Evolutionary conservation across 2,329 filamentous ascomycete genomes (phyloP).

Genomic region (Verticillium dahliae): DNA sequence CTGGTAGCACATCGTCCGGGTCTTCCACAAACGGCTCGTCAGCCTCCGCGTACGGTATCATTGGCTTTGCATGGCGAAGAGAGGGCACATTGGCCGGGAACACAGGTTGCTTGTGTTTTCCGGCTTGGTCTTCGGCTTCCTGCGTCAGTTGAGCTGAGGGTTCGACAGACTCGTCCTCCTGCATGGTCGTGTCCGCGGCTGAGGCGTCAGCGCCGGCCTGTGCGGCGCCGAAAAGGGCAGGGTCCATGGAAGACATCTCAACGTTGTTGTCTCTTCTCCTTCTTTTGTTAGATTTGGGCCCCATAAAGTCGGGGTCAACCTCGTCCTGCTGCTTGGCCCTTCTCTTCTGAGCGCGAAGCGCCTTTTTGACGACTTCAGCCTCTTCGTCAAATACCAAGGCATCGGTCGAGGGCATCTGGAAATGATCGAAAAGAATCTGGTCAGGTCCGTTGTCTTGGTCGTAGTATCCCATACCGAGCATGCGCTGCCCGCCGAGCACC

Average conservation of each 20-base stretch:
- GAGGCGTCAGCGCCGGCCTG: not conserved
- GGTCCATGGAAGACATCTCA: conserved; percentile 39
- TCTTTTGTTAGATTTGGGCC: conserved; percentile 34
- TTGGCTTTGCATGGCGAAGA: conserved; percentile 46
- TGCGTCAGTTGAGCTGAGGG: conserved; percentile 7
- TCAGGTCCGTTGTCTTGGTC: conserved; percentile 51
- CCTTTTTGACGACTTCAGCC: conserved; percentile 49
- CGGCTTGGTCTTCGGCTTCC: conserved; percentile 1
- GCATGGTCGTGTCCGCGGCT: conserved; percentile 11
- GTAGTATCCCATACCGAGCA: conserved; percentile 55
- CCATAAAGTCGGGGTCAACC: conserved; percentile 46
- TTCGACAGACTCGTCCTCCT: conserved; percentile 10
- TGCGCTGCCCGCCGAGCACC: conserved; percentile 37
- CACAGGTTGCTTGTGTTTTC: not conserved
- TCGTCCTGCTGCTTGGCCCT: conserved; percentile 46
- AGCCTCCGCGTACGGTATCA: conserved; percentile 41
- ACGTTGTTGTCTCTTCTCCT: conserved; percentile 15
- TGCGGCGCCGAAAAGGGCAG: conserved; percentile 35
- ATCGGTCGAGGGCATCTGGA: conserved; percentile 44
- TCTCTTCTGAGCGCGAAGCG: conserved; percentile 45
- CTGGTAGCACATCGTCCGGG: conserved; percentile 29
- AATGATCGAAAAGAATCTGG: conserved; percentile 53
- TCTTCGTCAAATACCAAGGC: conserved; percentile 34
- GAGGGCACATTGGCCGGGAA: conserved; percentile 33
- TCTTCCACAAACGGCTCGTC: conserved; percentile 35